phyloP scores from a whole-genome alignment of 768 basidiomycete species.

The Mycena indigotica region DNA sequence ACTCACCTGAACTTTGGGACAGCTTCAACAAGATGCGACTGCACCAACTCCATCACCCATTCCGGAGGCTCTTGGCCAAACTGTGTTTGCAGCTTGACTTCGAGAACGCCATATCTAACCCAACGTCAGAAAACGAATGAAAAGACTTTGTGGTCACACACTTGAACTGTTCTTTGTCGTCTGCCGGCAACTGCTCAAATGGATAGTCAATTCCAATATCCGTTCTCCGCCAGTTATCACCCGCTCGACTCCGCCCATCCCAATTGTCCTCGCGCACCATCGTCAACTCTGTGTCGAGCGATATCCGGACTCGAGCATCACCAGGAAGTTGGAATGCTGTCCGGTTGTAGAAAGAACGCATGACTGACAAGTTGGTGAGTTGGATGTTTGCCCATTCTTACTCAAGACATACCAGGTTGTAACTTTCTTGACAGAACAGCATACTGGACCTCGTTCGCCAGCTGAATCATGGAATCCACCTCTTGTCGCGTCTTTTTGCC shows the following conservation, averaged over 20 bases:
- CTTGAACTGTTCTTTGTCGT: constrained; percentile 94
- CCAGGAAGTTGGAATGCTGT: constrained; percentile 99
- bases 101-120: constrained; percentile 82
- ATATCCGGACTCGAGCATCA: constrained; percentile 97
- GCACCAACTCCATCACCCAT: constrained; percentile 97
- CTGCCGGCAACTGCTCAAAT: constrained; percentile 70
- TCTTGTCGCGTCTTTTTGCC: constrained; percentile 94
- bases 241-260: constrained; percentile 78
- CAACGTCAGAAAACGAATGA: no score
- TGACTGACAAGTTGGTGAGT: constrained; percentile 52
- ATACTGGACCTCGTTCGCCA: constrained; percentile 98
- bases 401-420: constrained; percentile 67
- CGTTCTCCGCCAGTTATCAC: constrained; percentile 90
- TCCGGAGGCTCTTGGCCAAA: constrained; percentile 92
- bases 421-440: constrained; percentile 80
- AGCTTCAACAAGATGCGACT: constrained; percentile 93
- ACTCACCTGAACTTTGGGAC: constrained; percentile 93
- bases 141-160: no score
- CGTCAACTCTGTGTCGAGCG: constrained; percentile 94
- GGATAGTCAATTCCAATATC: constrained; percentile 94
- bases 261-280: constrained; percentile 97
- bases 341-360: constrained; percentile 97
- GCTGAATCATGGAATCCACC: constrained; percentile 91
- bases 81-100: constrained; percentile 97
- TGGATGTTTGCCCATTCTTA: no score